phyloP scores from a whole-genome alignment of 2,329 filamentous ascomycete genomes.

The Monosporascus sp. region DNA sequence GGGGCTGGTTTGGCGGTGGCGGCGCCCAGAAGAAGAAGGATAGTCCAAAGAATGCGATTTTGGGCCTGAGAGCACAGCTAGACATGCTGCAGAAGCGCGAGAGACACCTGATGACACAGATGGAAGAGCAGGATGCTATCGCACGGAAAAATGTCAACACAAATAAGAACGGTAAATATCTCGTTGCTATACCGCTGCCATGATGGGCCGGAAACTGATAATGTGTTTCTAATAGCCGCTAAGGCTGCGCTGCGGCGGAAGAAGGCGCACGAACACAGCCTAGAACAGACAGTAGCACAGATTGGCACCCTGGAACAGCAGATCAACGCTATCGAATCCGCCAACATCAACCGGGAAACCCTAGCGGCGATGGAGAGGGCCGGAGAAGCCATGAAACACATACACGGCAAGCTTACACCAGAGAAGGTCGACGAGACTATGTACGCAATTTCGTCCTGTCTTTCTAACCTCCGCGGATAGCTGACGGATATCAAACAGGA shows the following conservation, averaged over 20 bases:
- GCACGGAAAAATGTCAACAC: constrained; percentile 82
- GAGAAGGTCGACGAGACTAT: constrained; percentile 95
- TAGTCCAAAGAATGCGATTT: constrained; percentile 92
- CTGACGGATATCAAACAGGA: constrained; percentile 49
- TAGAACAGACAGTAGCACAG: constrained; percentile 85
- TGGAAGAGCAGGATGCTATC: constrained; percentile 84
- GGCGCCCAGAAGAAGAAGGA: constrained; percentile 84
- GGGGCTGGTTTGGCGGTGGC: constrained; percentile 89
- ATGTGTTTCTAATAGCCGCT: constrained; percentile 55
- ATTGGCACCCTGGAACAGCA: constrained; percentile 91
- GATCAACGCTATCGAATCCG: constrained; percentile 93
- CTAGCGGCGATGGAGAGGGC: constrained; percentile 91
- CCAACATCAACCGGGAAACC: constrained; percentile 98
- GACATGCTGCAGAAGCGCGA: constrained; percentile 98
- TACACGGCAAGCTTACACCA: constrained; percentile 84
- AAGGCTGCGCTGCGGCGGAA: constrained; percentile 88
- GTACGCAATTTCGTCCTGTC: constrained; percentile 48
- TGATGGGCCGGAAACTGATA: constrained; percentile 15
- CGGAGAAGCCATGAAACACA: constrained; percentile 83
- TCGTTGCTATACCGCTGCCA: constrained; percentile 1
- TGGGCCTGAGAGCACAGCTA: constrained; percentile 78
- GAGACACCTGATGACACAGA: constrained; percentile 83
- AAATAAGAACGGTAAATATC: constrained; percentile 80
- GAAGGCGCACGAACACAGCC: constrained; percentile 86
- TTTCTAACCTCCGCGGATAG: background rate